A percentile compares a stretch with the other conserved stretches of the same genome.
phyloP scores from a whole-genome alignment of 257 asterid genomes.

The Solanum piurae region DNA sequence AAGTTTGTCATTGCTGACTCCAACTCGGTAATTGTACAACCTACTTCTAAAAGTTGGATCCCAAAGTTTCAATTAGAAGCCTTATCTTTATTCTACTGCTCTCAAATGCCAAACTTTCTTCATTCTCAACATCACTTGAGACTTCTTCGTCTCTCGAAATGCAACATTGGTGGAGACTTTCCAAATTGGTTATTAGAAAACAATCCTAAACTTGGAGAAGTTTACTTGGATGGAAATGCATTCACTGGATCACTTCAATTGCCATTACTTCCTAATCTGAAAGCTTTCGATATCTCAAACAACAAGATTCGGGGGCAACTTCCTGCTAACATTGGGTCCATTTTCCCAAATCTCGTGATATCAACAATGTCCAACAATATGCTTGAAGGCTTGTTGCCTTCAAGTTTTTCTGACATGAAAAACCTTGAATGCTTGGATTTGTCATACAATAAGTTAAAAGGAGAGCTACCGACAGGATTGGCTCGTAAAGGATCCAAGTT shows the following conservation, averaged over 20 bases:
- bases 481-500: neutral
- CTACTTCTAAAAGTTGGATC: neutral
- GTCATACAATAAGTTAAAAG: constrained; percentile 5
- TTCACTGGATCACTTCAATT: neutral
- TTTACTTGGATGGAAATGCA: neutral
- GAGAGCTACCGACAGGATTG: neutral
- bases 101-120: neutral
- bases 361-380: neutral
- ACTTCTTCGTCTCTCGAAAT: neutral
- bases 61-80: neutral
- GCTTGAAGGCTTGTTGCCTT: constrained; percentile 4
- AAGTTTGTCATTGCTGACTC: neutral
- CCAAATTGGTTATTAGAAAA: neutral
- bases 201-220: neutral
- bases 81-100: neutral
- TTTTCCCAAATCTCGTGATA: neutral
- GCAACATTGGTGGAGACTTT: neutral
- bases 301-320: neutral
- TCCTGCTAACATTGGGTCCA: neutral
- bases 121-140: neutral
- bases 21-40: neutral
- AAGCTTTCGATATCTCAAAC: neutral
- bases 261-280: neutral
- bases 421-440: neutral
- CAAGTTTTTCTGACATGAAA: neutral